These are phyloP conservation scores for Rhodotorula sp. DNA, from an alignment of 1,284 basidiomycete species.

Conservation along the genomic window DNA sequence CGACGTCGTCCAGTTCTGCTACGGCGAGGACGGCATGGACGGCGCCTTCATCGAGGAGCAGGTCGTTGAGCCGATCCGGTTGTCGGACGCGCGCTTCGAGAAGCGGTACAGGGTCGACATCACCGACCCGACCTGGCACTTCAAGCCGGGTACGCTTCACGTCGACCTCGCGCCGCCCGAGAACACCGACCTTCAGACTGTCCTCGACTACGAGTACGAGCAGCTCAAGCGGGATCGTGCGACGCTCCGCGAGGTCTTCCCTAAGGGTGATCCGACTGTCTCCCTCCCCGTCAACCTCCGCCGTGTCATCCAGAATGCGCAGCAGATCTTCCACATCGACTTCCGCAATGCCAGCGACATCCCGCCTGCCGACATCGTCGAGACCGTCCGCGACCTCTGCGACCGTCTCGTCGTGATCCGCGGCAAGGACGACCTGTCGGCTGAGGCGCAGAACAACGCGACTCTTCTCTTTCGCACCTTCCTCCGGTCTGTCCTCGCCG, in stretches of 20 bases:
- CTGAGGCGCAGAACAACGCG: constrained; percentile 80
- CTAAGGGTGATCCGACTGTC: constrained; percentile 64
- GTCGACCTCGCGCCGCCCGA: constrained; percentile 89
- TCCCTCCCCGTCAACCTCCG: constrained; percentile 90
- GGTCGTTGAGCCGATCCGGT: constrained; percentile 79
- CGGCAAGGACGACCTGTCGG: constrained; percentile 71
- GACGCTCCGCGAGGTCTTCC: constrained; percentile 74
- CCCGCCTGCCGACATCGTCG: constrained; percentile 81
- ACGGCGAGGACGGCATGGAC: constrained; percentile 99
- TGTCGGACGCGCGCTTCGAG: constrained; percentile 81
- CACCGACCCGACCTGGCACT: constrained; percentile 61
- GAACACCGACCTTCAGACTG: constrained; percentile 70
- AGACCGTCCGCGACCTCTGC: constrained; percentile 67
- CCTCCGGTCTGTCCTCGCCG: constrained; percentile 78
- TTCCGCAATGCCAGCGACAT: constrained; percentile 88
- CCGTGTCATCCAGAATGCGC: constrained; percentile 91
- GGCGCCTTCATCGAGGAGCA: constrained; percentile 97
- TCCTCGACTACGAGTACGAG: constrained; percentile 83
- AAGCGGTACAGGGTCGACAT: constrained; percentile 90
- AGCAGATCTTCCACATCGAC: constrained; percentile 97
- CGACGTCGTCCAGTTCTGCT: constrained; percentile 93
- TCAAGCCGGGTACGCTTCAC: constrained; percentile 67
- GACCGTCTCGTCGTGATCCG: constrained; percentile 78
- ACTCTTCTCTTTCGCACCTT: constrained; percentile 92
- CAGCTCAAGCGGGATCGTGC: constrained; percentile 74